Base-by-base conservation (phyloP, 148 eudicot species). In the Tetragonia tetragonoides region DNA sequence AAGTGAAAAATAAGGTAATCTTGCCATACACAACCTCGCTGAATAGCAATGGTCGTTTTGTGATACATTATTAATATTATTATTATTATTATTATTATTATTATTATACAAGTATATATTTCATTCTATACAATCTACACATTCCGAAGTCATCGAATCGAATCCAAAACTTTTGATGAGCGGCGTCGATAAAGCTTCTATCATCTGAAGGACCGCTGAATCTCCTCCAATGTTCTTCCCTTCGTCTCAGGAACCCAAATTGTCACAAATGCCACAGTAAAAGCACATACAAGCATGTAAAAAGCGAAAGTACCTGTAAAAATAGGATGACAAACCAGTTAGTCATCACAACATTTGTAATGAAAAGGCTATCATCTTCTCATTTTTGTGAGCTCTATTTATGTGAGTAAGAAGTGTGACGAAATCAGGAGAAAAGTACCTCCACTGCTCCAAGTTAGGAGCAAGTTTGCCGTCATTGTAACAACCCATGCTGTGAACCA, bases 161-260 rank as follows among this genome's bases (percentile, higher is more conserved):
- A 46, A 46, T 46, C 6, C 6, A 10, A 46, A 46, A 46, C 49
- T 46, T 46, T 46, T 6, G 49, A 46, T 46, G 49, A 46, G 49
- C 49, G 10, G 49, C 49, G 2, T 46, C 21, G 17, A 20, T 10
- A 42, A 66, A 20, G 49, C 17, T 37, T 64, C 14, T 20, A 63
- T 90, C 85, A 85, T 85, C 91, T 87, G 80, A 92, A 89, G 62
- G 90, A 92, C 61, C 37, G 49, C 74, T 90, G 97, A 51, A 92
- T 92, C 67, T 92, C 92, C 86, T 92, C 97, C 77, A 92, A 81
- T 8, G 94, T 86, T 83, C 85, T 88, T 66, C 94, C 94, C 80
- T 92, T 90, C 17, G 97, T 92, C 85, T 92, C 97, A 3, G 97
- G 94, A 16, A 92, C 97, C 91, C 92, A 90, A 41, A 89, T 74